These are phyloP conservation scores for Volutella citrinella DNA, from an alignment of 2,329 filamentous ascomycete species.

Conservation along the genomic window DNA sequence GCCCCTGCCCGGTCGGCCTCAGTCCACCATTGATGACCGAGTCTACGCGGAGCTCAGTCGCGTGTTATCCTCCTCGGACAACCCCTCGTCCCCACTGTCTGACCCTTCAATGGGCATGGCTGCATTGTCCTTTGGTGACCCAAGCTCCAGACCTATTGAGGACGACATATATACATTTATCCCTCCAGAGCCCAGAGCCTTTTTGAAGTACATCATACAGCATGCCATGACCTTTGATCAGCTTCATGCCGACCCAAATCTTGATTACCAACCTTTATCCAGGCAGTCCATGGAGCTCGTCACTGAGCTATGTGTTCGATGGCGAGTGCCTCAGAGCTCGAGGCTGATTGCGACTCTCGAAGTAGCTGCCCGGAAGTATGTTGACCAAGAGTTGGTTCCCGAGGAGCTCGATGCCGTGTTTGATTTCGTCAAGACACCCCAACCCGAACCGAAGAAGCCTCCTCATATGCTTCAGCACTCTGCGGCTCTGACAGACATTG, in stretches of 20 bases:
- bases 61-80: slow-evolving; percentile 45
- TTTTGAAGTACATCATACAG: slow-evolving; percentile 78
- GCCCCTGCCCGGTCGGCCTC: slow-evolving; percentile 50
- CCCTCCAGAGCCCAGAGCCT: slow-evolving; percentile 75
- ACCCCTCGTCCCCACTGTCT: slow-evolving; percentile 36
- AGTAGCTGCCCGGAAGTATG: slow-evolving; percentile 78
- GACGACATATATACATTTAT: slow-evolving; percentile 82
- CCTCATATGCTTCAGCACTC: slow-evolving; percentile 52
- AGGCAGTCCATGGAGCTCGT: slow-evolving; percentile 79
- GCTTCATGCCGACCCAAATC: slow-evolving; percentile 50
- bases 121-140: slow-evolving; percentile 59
- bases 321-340: slow-evolving; percentile 83
- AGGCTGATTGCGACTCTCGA: slow-evolving; percentile 80
- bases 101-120: slow-evolving; percentile 69
- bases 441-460: slow-evolving; percentile 62
- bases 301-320: slow-evolving; percentile 80
- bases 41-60: slow-evolving; percentile 52
- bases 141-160: slow-evolving; percentile 52
- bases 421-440: slow-evolving; percentile 72
- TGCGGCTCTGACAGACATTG: slow-evolving; percentile 53
- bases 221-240: slow-evolving; percentile 69
- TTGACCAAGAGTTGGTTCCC: slow-evolving; percentile 76
- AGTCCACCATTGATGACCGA: slow-evolving; percentile 48
- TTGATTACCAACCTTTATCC: slow-evolving; percentile 58
- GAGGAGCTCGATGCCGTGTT: slow-evolving; percentile 83